phyloP scores from a whole-genome alignment of 176 grass and related monocot species.

The Coix lacrymajobi region DNA sequence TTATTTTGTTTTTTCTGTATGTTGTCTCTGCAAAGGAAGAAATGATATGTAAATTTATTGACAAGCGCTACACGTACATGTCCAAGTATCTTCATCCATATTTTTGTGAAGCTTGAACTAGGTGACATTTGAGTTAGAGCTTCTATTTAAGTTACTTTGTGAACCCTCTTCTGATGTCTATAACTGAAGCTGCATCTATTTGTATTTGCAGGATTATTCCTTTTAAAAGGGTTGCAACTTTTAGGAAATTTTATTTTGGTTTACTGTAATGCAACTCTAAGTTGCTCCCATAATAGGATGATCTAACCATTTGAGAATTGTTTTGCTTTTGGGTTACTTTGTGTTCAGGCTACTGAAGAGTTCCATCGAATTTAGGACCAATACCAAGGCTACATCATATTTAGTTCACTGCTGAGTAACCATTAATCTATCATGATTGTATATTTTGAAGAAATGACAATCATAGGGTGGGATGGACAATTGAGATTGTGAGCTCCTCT shows the following conservation, averaged over 20 bases:
- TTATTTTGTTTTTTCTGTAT: too few species aligned
- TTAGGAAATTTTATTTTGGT: slow-evolving; percentile 14
- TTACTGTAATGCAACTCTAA: neutral
- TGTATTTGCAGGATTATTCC: too few species aligned
- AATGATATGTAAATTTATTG: too few species aligned
- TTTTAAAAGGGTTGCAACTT: slow-evolving; percentile 23
- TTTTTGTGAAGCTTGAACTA: too few species aligned
- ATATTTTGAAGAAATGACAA: neutral
- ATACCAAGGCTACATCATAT: neutral
- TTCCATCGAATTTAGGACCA: neutral
- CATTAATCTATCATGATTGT: neutral
- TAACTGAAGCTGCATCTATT: too few species aligned
- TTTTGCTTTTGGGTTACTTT: slow-evolving; percentile 13
- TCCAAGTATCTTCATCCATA: too few species aligned
- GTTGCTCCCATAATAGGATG: neutral
- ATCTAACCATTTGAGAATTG: slow-evolving; percentile 16
- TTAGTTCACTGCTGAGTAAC: neutral
- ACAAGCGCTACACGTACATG: too few species aligned
- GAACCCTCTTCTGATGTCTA: too few species aligned
- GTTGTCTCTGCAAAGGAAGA: too few species aligned
- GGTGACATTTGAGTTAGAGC: too few species aligned
- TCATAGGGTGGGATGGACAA: neutral
- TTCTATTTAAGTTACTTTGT: too few species aligned
- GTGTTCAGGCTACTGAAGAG: neutral
- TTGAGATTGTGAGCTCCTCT: too few species aligned